A percentile compares a stretch with the other conserved stretches of the same genome.
phyloP scores from a whole-genome alignment of 2,329 filamentous ascomycete species.

The Sclerotinia subarctica region DNA sequence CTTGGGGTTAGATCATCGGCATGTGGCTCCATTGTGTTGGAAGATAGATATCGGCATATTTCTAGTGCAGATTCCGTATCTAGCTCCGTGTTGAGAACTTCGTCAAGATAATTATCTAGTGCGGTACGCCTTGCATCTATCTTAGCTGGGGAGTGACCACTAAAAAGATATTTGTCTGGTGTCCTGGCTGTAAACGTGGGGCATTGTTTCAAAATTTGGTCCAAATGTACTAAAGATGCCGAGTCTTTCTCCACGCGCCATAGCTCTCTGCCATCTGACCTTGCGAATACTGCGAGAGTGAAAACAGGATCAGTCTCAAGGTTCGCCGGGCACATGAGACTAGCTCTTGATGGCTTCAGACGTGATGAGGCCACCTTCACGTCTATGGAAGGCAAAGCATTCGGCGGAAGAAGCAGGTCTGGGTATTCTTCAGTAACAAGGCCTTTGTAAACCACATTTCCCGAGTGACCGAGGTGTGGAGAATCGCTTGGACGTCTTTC shows the following conservation, averaged over 20 bases:
- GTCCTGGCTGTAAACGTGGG: conserved; percentile 70
- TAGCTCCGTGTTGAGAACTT: conserved; percentile 77
- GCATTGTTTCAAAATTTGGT: conserved; percentile 74
- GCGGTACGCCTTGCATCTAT: conserved; percentile 81
- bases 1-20: conserved; percentile 51
- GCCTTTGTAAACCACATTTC: conserved; percentile 65
- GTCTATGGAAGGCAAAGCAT: conserved; percentile 80
- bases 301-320: conserved; percentile 92
- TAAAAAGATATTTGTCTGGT: conserved; percentile 84
- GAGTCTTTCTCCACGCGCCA: conserved; percentile 96
- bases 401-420: conserved; percentile 79
- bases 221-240: conserved; percentile 73
- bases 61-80: conserved; percentile 73
- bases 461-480: conserved; percentile 40
- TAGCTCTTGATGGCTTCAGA: conserved; percentile 87
- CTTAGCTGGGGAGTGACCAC: conserved; percentile 87
- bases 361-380: conserved; percentile 89
- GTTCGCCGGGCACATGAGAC: conserved; percentile 74
- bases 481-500: conserved; percentile 10
- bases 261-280: conserved; percentile 72
- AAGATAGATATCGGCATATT: conserved; percentile 84
- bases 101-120: conserved; percentile 81
- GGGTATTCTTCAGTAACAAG: conserved; percentile 84
- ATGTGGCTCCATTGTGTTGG: conserved; percentile 59
- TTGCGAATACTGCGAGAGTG: conserved; percentile 79